phyloP scores from a whole-genome alignment of 257 asterid species.

The Osmanthus fragrans region DNA sequence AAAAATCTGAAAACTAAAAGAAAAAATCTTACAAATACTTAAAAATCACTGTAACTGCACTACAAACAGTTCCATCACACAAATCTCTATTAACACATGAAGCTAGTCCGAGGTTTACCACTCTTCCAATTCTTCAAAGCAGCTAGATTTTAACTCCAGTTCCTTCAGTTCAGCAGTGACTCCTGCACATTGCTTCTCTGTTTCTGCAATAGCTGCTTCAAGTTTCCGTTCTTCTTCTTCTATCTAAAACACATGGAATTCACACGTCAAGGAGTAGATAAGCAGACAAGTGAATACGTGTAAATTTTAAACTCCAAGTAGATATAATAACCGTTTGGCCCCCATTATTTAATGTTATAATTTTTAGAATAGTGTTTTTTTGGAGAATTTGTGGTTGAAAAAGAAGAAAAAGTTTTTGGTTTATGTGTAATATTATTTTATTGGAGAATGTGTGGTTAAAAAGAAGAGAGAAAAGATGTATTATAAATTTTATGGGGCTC shows the following conservation, averaged over 20 bases:
- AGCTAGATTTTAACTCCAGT: conserved; percentile 78
- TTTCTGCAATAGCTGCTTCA: conserved; percentile 93
- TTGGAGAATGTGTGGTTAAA: too few species aligned
- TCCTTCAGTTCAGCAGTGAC: conserved; percentile 84
- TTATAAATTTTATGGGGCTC: too few species aligned
- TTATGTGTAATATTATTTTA: too few species aligned
- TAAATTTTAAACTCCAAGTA: conserved; percentile 19
- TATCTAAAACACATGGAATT: conserved; percentile 44
- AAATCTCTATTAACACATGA: conserved; percentile 3
- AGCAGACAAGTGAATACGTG: conserved; percentile 8
- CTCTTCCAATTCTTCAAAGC: conserved; percentile 95
- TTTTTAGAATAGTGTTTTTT: too few species aligned
- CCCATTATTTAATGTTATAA: too few species aligned
- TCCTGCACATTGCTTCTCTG: conserved; percentile 84
- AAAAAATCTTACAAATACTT: conserved; percentile 3
- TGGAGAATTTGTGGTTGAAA: too few species aligned
- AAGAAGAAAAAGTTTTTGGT: too few species aligned
- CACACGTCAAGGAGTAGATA: not conserved
- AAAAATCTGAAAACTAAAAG: conserved; percentile 1
- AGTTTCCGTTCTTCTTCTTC: conserved; percentile 96
- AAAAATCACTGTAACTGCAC: conserved; percentile 13
- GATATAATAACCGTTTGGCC: too few species aligned
- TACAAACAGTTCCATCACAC: conserved; percentile 19
- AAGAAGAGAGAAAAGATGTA: too few species aligned
- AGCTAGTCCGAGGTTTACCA: conserved; percentile 48